A percentile compares a stretch with the other conserved stretches of the same genome.
Evolutionary conservation across 257 asterid species (phyloP).

Genomic region (Solanum piurae): DNA sequence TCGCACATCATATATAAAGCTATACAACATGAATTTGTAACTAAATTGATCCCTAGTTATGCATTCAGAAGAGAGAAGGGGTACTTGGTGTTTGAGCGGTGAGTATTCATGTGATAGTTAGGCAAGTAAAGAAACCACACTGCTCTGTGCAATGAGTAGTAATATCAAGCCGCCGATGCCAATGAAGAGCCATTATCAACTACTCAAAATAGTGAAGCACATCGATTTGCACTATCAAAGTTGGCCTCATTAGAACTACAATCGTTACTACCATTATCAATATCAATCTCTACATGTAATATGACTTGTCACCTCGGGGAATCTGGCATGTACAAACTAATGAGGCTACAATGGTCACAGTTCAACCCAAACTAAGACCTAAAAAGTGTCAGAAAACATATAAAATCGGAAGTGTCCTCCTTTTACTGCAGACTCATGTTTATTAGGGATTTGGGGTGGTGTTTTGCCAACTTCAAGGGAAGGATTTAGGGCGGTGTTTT

Average conservation of each 20-base stretch:
- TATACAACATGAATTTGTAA: not conserved
- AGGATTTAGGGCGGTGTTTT: too few relatives aligned
- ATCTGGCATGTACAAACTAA: not conserved
- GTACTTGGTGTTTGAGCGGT: conserved; percentile 7
- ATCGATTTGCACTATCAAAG: conserved; percentile 65
- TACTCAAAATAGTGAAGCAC: not conserved
- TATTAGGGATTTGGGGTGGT: too few relatives aligned
- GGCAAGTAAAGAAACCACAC: not conserved
- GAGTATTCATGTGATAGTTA: not conserved
- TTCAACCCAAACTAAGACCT: not conserved
- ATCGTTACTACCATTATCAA: conserved; percentile 66
- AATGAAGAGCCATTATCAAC: conserved; percentile 62
- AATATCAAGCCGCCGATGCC: conserved; percentile 79
- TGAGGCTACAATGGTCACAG: not conserved
- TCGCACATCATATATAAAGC: not conserved
- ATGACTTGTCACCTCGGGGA: not conserved
- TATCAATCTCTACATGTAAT: conserved; percentile 65
- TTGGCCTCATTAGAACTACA: conserved; percentile 59
- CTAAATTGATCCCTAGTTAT: not conserved
- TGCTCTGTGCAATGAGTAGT: conserved; percentile 2
- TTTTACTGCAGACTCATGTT: not conserved
- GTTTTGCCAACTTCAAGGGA: too few relatives aligned
- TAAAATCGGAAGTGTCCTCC: not conserved
- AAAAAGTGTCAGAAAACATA: not conserved
- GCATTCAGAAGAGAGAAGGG: not conserved